phyloP scores from a whole-genome alignment of 2,329 filamentous ascomycete genomes.

The Lachnellula subtilissima region DNA sequence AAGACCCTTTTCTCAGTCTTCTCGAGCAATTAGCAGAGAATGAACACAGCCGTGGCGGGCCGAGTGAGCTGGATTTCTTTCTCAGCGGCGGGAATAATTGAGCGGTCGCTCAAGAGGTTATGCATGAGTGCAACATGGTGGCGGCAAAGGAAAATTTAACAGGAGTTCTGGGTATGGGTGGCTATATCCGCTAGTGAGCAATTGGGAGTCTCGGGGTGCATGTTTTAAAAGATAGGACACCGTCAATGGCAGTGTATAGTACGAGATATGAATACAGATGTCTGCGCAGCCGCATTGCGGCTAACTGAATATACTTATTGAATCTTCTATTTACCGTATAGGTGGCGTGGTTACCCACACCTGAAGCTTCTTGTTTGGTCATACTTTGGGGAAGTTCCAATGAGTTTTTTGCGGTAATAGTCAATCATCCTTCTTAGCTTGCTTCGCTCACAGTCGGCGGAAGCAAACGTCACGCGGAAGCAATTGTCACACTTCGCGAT shows the following conservation, averaged over 20 bases:
- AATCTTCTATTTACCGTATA: background rate
- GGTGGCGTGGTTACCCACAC: too few relatives aligned
- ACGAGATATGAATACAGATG: background rate
- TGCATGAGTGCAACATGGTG: background rate
- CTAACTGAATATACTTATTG: background rate
- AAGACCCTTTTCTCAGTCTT: conserved; percentile 74
- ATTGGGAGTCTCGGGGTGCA: background rate
- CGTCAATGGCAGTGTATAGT: too few relatives aligned
- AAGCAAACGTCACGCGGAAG: too few relatives aligned
- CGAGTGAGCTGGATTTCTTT: conserved; percentile 76
- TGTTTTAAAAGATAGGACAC: background rate
- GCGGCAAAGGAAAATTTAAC: background rate
- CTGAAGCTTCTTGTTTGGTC: too few relatives aligned
- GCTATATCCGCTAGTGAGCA: background rate
- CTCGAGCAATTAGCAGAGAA: conserved; percentile 81
- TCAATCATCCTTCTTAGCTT: too few relatives aligned
- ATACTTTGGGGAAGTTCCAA: too few relatives aligned
- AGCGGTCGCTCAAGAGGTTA: background rate
- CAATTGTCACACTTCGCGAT: too few relatives aligned
- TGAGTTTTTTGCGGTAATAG: too few relatives aligned
- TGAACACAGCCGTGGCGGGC: conserved; percentile 63
- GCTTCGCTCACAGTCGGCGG: too few relatives aligned
- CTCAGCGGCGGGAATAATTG: conserved; percentile 35
- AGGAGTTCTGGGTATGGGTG: background rate
- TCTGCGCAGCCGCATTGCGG: background rate